These are phyloP conservation scores for Diaporthe helianthi DNA, from an alignment of 2,329 filamentous ascomycete genomes.

Conservation along the genomic window DNA sequence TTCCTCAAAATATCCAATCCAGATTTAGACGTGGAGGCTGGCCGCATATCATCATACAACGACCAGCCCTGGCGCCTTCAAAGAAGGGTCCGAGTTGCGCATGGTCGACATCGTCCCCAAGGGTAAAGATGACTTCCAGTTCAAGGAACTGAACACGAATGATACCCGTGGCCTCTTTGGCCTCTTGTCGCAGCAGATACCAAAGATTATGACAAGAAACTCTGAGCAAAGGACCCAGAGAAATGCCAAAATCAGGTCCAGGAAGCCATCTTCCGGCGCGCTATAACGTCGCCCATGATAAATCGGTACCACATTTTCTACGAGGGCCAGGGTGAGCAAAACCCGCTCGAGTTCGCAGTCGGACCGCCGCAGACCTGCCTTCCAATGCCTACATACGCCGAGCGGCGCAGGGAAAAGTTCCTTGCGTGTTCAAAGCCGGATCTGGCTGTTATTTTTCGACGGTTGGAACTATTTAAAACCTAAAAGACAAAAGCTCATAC, in stretches of 20 bases:
- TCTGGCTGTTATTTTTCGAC: conserved; percentile 13
- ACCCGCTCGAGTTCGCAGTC: conserved; percentile 13
- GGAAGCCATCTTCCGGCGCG: conserved; percentile 21
- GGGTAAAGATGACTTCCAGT: neutral
- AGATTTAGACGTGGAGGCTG: neutral
- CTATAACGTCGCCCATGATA: conserved; percentile 16
- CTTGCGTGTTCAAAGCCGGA: conserved; percentile 16
- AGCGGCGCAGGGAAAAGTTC: neutral
- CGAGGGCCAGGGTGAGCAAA: neutral
- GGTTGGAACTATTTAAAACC: neutral
- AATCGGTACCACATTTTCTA: conserved; percentile 18
- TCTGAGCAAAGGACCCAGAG: neutral
- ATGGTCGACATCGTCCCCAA: neutral
- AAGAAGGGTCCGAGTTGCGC: no score
- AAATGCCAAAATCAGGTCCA: neutral
- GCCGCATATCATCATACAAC: neutral
- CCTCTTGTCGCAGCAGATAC: neutral
- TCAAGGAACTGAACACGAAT: neutral
- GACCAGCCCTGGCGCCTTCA: neutral
- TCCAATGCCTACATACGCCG: conserved; percentile 19
- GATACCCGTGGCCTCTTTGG: neutral
- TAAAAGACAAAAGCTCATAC: neutral
- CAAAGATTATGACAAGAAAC: neutral
- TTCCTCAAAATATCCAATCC: neutral
- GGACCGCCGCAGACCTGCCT: conserved; percentile 5